Evolutionary conservation across 768 basidiomycete genomes (phyloP).

Genomic region (Hygrophorus russula): DNA sequence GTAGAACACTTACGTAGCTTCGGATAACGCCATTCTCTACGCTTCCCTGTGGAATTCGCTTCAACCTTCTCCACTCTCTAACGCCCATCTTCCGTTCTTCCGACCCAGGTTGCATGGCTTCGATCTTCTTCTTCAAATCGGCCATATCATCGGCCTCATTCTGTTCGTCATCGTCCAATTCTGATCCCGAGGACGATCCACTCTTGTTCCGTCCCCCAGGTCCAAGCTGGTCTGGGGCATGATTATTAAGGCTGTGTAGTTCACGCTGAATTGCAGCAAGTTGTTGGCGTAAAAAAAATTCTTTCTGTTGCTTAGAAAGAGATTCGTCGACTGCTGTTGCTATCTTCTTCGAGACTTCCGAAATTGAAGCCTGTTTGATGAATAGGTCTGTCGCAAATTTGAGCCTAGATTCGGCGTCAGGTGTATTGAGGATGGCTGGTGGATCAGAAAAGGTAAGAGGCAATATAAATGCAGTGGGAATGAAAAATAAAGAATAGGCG

Average conservation of each 20-base stretch:
- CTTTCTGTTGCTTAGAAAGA: conserved; percentile 82
- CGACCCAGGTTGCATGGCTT: conserved; percentile 57
- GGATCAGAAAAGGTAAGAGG: neutral
- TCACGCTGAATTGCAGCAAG: conserved; percentile 73
- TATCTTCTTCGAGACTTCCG: conserved; percentile 74
- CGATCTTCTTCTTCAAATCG: conserved; percentile 61
- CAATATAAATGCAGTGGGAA: conserved; percentile 3
- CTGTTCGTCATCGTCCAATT: conserved; percentile 69
- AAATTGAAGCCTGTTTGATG: conserved; percentile 64
- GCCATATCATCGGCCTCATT: conserved; percentile 74
- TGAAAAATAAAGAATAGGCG: conserved; percentile 3
- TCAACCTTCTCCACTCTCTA: conserved; percentile 74
- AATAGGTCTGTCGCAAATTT: conserved; percentile 60
- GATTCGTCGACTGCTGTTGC: conserved; percentile 72
- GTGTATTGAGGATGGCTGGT: conserved; percentile 52
- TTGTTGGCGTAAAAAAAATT: conserved; percentile 77
- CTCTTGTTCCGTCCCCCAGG: too few relatives aligned
- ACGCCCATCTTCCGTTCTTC: conserved; percentile 79
- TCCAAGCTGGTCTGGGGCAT: neutral
- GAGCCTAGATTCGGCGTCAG: conserved; percentile 51
- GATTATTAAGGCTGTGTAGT: conserved; percentile 37
- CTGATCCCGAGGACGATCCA: conserved; percentile 12
- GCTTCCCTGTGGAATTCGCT: conserved; percentile 81
- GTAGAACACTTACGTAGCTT: conserved; percentile 48
- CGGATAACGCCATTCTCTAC: conserved; percentile 87